Base-by-base conservation (phyloP, 2,329 filamentous ascomycete genomes). In the Talaromyces sp. region DNA sequence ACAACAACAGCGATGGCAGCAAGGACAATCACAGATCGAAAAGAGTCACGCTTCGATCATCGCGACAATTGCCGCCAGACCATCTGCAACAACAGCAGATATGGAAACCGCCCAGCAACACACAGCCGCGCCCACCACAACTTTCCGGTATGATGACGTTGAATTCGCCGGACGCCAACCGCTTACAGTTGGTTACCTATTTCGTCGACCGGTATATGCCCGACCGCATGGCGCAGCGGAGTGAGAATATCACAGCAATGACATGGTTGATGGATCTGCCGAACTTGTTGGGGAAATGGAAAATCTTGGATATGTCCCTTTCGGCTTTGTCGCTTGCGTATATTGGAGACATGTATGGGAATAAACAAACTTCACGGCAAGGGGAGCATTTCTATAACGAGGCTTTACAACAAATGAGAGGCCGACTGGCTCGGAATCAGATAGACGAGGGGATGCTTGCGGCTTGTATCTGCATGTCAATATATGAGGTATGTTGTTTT, bases 141-240 rank as follows among this genome's bases (percentile, higher is more conserved):
- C 35, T 57, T 41, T 41, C 64, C 25, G 35, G 39, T 35, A 17
- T 47, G 19, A 62, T 59, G 22, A 58, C 58, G 17, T 43, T 66
- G 3, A 43, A 66, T 31, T 50, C 64, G 22, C 13, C 52, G 9
- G 31, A 41, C 10, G 60, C 25, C 50, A 62, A 66, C 22, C 64
- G 41, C 22, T 27, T 47, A 7, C 64, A 66, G 52, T 13, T 66
- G 17, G 31, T 66, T 33, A 27, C 52, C n/a, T 66, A 62, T 54
- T 66, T 66, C 56, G 50, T 66, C 4, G 64, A 66, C 1, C 59
- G 52, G 22, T 66, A 66, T 62, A 61, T 66, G 41, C 64, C 64
- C 1, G 43, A 41, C 35, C 59, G 60, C 22, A 50, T 54, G n/a
- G 35, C 43, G 8, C 52, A 59, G 15, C 59, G 47, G 13, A 61